phyloP scores from a whole-genome alignment of 2,329 filamentous ascomycete species.

The Pseudogymnoascus sp. region DNA sequence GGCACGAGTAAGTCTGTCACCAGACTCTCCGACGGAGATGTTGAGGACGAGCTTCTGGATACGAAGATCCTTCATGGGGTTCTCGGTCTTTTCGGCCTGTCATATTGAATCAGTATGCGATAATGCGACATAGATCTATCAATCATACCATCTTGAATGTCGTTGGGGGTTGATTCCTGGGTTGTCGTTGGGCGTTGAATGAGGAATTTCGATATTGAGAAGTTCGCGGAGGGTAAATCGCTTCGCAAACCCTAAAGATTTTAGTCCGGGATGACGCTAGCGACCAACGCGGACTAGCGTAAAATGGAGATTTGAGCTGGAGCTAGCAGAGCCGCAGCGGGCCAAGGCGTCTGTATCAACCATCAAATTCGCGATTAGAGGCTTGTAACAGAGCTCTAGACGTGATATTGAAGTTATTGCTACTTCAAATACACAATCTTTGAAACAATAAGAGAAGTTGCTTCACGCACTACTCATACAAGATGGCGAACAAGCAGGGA shows the following conservation, averaged over 20 bases:
- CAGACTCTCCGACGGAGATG: constrained; percentile 99
- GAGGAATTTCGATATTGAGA: constrained; percentile 8
- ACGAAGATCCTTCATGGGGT: constrained; percentile 99
- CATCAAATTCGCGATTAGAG: constrained; percentile 10
- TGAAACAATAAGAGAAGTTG: constrained; percentile 30
- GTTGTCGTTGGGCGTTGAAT: constrained; percentile 8
- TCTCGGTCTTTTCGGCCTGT: constrained; percentile 76
- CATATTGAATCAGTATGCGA: constrained; percentile 20
- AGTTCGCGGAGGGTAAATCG: constrained; percentile 9
- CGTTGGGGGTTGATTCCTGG: constrained; percentile 7
- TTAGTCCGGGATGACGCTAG: constrained; percentile 2
- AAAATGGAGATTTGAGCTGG: constrained; percentile 7
- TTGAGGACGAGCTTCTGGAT: constrained; percentile 99
- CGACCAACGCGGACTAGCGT: neutral
- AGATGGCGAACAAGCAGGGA: constrained; percentile 87
- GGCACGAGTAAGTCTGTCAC: constrained; percentile 99
- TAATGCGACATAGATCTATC: neutral
- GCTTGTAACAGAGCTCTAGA: constrained; percentile 16
- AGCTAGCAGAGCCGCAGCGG: constrained; percentile 11
- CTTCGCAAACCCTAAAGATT: constrained; percentile 11
- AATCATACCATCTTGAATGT: constrained; percentile 12
- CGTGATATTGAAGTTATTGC: constrained; percentile 24
- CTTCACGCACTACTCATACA: constrained; percentile 34
- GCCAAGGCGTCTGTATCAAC: constrained; percentile 1
- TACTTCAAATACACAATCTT: constrained; percentile 28